phyloP scores from a whole-genome alignment of 345 rosid genomes.

The Gossypium australe region DNA sequence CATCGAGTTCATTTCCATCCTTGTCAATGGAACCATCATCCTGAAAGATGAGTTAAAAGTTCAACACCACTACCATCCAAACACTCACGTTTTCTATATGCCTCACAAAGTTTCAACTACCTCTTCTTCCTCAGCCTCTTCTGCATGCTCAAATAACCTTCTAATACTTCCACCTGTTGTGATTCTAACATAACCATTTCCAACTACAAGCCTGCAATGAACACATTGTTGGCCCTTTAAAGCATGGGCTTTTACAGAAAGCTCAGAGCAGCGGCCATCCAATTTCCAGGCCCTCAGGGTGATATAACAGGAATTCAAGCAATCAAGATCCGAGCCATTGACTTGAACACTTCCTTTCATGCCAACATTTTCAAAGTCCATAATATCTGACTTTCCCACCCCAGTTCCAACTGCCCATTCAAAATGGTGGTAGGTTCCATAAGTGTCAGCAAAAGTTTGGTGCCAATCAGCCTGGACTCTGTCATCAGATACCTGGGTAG shows the following conservation, averaged over 20 bases:
- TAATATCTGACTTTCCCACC: slow-evolving; percentile 80
- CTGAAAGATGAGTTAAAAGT: slow-evolving; percentile 28
- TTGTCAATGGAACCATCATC: slow-evolving; percentile 89
- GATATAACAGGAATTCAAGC: slow-evolving; percentile 62
- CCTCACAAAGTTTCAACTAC: slow-evolving; percentile 32
- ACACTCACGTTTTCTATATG: background rate
- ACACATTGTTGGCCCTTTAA: slow-evolving; percentile 79
- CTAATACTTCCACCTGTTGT: slow-evolving; percentile 74
- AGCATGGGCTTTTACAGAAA: slow-evolving; percentile 87
- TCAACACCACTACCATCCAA: background rate
- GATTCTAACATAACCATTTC: slow-evolving; percentile 84
- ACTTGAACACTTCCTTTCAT: slow-evolving; percentile 51
- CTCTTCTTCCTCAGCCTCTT: slow-evolving; percentile 98
- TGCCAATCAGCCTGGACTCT: slow-evolving; percentile 80
- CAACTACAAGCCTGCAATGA: slow-evolving; percentile 84
- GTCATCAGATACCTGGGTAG: slow-evolving; percentile 65
- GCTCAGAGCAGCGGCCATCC: slow-evolving; percentile 71
- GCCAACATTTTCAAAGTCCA: slow-evolving; percentile 83
- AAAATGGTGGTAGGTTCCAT: slow-evolving; percentile 73
- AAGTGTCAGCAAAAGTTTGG: slow-evolving; percentile 62
- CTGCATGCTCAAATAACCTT: slow-evolving; percentile 89
- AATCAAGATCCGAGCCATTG: slow-evolving; percentile 62
- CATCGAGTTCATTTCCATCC: slow-evolving; percentile 96
- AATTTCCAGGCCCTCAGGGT: slow-evolving; percentile 76
- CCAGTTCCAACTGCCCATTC: slow-evolving; percentile 96